phyloP scores from a whole-genome alignment of 148 eudicot species.

The Rhododendron kiyosumense region DNA sequence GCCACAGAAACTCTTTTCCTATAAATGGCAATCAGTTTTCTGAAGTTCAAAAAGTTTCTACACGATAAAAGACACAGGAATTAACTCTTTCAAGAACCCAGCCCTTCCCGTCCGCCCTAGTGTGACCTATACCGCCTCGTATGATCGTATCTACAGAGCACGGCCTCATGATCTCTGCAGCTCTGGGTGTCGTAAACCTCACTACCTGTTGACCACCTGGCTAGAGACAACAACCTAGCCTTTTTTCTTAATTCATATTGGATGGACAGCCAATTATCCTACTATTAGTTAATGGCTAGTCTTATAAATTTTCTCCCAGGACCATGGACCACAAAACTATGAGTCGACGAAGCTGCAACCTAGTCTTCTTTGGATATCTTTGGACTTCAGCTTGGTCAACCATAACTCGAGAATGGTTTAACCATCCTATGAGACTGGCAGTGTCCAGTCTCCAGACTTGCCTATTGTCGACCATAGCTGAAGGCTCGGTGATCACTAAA shows the following conservation, averaged over 20 bases:
- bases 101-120: neutral
- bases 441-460: neutral
- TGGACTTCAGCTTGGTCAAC: neutral
- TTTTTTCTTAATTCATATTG: neutral
- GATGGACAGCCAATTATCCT: neutral
- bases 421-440: neutral
- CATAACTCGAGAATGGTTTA: neutral
- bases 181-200: neutral
- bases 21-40: neutral
- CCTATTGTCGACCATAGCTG: neutral
- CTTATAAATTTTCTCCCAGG: neutral
- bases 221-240: neutral
- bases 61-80: neutral
- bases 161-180: neutral
- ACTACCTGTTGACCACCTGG: neutral
- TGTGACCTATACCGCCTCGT: neutral
- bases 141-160: neutral
- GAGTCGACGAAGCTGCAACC: neutral
- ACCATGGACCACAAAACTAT: neutral
- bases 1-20: neutral
- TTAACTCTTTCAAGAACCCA: neutral
- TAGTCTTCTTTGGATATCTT: neutral
- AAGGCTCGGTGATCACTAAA: neutral
- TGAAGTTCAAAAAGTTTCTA: neutral
- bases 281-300: neutral